Evolutionary conservation across 1,284 basidiomycete species (phyloP).

Genomic region (Wallemia hederae): DNA sequence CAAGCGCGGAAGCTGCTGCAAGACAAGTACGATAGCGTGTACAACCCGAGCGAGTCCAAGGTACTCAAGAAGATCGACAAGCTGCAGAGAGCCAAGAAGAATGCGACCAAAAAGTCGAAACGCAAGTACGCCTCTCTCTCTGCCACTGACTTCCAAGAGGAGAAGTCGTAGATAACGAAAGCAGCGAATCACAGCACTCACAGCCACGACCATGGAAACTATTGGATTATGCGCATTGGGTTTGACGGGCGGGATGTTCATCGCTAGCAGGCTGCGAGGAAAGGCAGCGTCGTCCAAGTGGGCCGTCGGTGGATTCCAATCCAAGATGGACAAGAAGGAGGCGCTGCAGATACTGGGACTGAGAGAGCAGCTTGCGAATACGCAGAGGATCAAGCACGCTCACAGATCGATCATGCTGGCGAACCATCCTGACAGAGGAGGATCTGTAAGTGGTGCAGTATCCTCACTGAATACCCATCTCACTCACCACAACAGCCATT

Average conservation of each 20-base stretch:
- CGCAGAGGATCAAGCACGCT: constrained; percentile 53
- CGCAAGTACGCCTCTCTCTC: not conserved
- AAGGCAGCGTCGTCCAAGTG: constrained; percentile 47
- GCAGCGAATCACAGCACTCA: too few relatives aligned
- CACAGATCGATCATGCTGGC: constrained; percentile 76
- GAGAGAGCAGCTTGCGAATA: constrained; percentile 43
- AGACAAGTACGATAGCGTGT: not conserved
- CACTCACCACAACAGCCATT: constrained; percentile 26
- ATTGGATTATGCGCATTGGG: not conserved
- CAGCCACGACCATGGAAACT: not conserved
- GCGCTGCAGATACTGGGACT: constrained; percentile 75
- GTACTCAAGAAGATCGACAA: not conserved
- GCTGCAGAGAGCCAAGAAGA: not conserved
- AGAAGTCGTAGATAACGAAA: not conserved
- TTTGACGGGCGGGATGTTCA: not conserved
- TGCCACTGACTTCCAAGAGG: not conserved
- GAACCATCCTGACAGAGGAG: constrained; percentile 88
- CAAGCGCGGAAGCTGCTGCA: not conserved
- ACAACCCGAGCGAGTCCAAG: not conserved
- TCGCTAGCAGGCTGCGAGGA: not conserved
- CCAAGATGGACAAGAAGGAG: constrained; percentile 85
- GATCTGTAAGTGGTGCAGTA: constrained; percentile 22
- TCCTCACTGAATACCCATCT: too few relatives aligned
- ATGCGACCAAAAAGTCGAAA: not conserved
- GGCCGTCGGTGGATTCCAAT: constrained; percentile 75